phyloP scores from a whole-genome alignment of 441 rosid genomes.

The Raphanus hybrid region DNA sequence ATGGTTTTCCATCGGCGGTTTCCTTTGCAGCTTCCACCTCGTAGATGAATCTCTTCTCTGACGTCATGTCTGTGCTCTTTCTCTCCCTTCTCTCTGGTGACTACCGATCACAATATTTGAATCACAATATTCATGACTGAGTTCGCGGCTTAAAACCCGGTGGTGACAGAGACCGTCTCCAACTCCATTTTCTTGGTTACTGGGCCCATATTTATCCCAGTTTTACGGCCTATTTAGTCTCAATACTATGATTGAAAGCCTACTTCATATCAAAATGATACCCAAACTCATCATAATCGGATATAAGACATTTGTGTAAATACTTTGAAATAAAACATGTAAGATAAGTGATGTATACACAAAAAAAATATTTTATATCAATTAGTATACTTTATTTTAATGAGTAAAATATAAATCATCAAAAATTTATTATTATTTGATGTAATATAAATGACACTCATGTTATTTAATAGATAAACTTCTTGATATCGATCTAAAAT shows the following conservation, averaged over 20 bases:
- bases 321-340: too few relatives aligned
- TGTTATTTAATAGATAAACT: too few relatives aligned
- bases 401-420: too few relatives aligned
- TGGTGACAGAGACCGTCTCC: conserved; percentile 1
- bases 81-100: not conserved
- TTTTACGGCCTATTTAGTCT: not conserved
- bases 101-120: conserved; percentile 16
- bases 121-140: conserved; percentile 7
- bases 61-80: conserved; percentile 32
- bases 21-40: conserved; percentile 73
- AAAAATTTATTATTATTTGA: too few relatives aligned
- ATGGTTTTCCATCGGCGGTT: conserved; percentile 65
- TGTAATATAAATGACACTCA: too few relatives aligned
- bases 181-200: conserved; percentile 1
- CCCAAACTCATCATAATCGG: not conserved
- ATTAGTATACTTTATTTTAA: too few relatives aligned
- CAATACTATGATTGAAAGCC: not conserved
- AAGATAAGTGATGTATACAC: too few relatives aligned
- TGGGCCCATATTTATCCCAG: not conserved
- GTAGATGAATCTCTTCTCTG: conserved; percentile 53
- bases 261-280: not conserved
- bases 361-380: too few relatives aligned
- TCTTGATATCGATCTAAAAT: too few relatives aligned
- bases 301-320: not conserved
- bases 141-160: conserved; percentile 28